Evolutionary conservation across 345 rosid species (phyloP).

Genomic region (Tarenaya hassleriana): DNA sequence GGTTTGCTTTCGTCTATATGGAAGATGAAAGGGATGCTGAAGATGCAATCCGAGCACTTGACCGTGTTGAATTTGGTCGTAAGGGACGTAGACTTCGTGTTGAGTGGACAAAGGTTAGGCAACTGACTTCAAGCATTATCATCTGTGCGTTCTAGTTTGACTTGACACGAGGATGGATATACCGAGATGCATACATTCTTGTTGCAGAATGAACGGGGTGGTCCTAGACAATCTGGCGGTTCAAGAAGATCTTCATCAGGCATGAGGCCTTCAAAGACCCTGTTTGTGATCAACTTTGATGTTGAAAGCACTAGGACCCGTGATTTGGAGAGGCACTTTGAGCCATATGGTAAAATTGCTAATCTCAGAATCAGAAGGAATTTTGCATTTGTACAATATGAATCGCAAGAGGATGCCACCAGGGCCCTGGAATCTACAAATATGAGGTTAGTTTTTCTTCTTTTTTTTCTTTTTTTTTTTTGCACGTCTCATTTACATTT

Average conservation of each 20-base stretch:
- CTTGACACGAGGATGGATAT: conserved; percentile 72
- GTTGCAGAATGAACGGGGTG: conserved; percentile 69
- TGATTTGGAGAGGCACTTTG: conserved; percentile 92
- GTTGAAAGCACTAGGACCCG: conserved; percentile 69
- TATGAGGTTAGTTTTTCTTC: conserved; percentile 54
- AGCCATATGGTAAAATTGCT: conserved; percentile 79
- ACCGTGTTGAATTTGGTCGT: conserved; percentile 70
- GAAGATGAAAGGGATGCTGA: conserved; percentile 98
- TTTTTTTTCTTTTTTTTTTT: too few species aligned
- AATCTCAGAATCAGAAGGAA: conserved; percentile 92
- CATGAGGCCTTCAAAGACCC: conserved; percentile 77
- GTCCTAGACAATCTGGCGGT: conserved; percentile 45
- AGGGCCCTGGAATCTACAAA: conserved; percentile 80
- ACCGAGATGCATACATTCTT: conserved; percentile 26
- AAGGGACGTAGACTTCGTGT: conserved; percentile 95
- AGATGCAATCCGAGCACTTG: conserved; percentile 91
- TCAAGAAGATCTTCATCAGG: conserved; percentile 61
- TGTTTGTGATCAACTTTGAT: conserved; percentile 93
- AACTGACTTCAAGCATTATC: background rate
- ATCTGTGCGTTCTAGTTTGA: conserved; percentile 2
- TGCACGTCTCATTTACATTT: background rate
- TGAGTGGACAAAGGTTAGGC: conserved; percentile 89
- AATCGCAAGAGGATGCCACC: conserved; percentile 79
- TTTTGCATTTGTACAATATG: conserved; percentile 93
- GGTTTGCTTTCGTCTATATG: conserved; percentile 86